Base-by-base conservation (phyloP, 805 yeast species). In the Wickerhamiella galacta region DNA sequence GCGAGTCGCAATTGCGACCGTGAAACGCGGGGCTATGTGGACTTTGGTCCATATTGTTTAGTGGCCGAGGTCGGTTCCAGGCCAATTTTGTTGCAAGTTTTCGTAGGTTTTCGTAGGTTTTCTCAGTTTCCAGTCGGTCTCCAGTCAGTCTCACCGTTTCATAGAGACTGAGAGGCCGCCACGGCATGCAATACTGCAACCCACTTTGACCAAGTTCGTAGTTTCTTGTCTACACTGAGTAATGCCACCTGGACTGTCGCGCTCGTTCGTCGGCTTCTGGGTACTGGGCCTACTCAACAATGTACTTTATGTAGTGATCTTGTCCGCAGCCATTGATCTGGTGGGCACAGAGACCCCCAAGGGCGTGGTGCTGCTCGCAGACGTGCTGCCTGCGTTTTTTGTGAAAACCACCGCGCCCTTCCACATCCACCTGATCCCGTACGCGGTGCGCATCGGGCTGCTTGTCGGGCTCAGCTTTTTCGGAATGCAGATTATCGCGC, bases 281-380 rank as follows among this genome's bases (percentile, higher is more conserved):
- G 47, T 74, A 1, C 81, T 85, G 52, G 98, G 96, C 0, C 65
- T 87, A 8, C 59, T 83, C 23, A 87, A 87, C 55, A 87, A 87
- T 51, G 75, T 87, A 8, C 66, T 87, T 1, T 87, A 85, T 56
- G 95, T 87, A 20, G 87, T 87, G 11, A 85, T 87, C 25, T 60
- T 87, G 10, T 73, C 93, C 0, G 93, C 95, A 0, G 96, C 96
- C 2, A 70, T 81, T 20, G 98, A 87, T 49, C 59, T 87, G 10
- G 95, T 85, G 1, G 94, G 95, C 1, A 69, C 81, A 1, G 44
- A 61, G 5, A 67, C 77, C 0, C 95, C 98, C 7, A 87, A 87
- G 53, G 85, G 93, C 1, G 56, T 75, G 2, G 93, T 87, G 4
- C 58, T 87, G 5, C 56, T 87, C 37, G 87, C 93, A 0, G 95